Conservation (phyloP, 306 rosid genomes). For the Echinosophora koreensis region DNA sequence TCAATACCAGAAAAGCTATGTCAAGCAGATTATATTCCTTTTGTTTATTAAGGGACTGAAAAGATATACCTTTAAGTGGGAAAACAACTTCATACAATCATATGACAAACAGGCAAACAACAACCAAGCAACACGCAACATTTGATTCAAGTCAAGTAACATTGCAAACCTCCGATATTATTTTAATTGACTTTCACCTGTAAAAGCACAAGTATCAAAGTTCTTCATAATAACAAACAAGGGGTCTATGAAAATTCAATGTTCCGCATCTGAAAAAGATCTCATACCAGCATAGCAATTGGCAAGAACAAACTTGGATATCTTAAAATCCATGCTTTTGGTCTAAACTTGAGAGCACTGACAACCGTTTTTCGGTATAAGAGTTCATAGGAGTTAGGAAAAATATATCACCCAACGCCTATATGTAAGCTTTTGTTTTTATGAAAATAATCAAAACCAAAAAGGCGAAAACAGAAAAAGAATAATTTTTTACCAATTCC, state of each 20-base stretch:
- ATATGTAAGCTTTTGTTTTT: neutral
- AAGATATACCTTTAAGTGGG: slow-evolving; percentile 30
- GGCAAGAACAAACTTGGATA: slow-evolving; percentile 24
- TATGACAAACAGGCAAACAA: neutral
- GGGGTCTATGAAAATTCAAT: neutral
- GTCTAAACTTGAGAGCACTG: neutral
- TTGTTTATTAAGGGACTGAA: neutral
- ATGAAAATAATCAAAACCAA: neutral
- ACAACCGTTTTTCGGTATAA: neutral
- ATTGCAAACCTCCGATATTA: no score
- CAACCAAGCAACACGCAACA: slow-evolving; percentile 15
- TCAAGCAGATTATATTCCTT: slow-evolving; percentile 17
- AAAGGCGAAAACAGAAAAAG: neutral
- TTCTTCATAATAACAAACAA: slow-evolving; percentile 5
- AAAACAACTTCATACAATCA: slow-evolving; percentile 22
- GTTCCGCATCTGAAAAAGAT: slow-evolving; percentile 11
- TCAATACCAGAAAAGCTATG: slow-evolving; percentile 28
- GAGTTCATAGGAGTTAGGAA: slow-evolving; percentile 4
- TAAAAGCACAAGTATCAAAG: slow-evolving; percentile 10
- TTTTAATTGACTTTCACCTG: slow-evolving; percentile 1
- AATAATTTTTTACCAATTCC: neutral
- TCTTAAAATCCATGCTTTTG: slow-evolving; percentile 21
- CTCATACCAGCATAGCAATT: neutral
- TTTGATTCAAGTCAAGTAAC: neutral
- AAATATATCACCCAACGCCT: neutral